Evolutionary conservation across 257 asterid species (phyloP), one percentile per base, ranked within the genome.

Genomic region (Solanum paucissectum): DNA sequence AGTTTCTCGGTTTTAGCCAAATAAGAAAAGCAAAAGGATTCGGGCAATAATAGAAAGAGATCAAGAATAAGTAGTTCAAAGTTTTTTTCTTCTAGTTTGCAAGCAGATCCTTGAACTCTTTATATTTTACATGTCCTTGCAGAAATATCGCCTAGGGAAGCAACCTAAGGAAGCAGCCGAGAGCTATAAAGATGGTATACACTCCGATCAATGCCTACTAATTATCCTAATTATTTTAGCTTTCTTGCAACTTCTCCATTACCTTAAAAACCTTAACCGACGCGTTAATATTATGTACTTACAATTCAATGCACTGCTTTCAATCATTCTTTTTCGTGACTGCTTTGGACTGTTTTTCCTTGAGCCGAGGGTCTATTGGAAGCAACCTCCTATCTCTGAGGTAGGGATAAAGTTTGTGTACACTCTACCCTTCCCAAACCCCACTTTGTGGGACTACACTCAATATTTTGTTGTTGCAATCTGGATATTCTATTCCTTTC

Each of bases 71-170:
- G 42, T 49, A 49, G 29, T 82, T 82, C 69, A 29, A 1, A 55
- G 64, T 55, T 1, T 12, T 16, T 46, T 79, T 77, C 49, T 29
- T 27, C 1, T 79, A 79, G 64, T 46, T 25, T 7, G 66, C 85
- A 18, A 49, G 11, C 69, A 82, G 40, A 46, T 11, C 44, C 23
- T 82, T 82, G 85, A 82, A 32, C 44, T 82, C 44, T 49, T 82
- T 20, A 29, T 82, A 32, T 49, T 18, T 86, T 29, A 18, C 46
- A 74, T 88, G 32, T 81, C 58, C 58, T 88, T 89, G 92, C 96
- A 96, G 99, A 96, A 96, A 88, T 96, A 93, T 90, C 96, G 99
- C 79, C n/a, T 96, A 91, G 98, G 99, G 74, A 96, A 92, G 90
- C 99, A 92, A 93, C 90, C 94, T 16, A 95, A 93, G 92, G 98